Base-by-base conservation (phyloP, 2,329 filamentous ascomycete species). In the Pestalotiopsis sp. region DNA sequence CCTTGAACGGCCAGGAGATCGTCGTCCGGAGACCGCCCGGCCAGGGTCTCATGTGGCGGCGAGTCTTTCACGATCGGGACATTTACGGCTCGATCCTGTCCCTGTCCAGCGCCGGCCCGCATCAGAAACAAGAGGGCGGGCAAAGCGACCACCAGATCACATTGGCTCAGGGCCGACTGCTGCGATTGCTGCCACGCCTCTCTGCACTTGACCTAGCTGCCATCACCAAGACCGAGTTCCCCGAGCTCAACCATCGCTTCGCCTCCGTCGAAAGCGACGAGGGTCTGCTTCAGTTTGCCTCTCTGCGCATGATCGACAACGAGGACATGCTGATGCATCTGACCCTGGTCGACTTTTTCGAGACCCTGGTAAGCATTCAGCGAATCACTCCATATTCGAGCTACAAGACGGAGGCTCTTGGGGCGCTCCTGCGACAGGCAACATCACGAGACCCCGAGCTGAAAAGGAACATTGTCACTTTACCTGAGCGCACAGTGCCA, bases 301-400 rank as follows among this genome's bases (percentile, higher is more conserved):
- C 83, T 7, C 75, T 88, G 36, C 78, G 73, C 66, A 88, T 89
- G 86, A 80, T 88, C 31, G 84, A 86, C 68, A 80, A 74, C 67
- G 74, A 78, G 0, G 87, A 89, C 67, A 69, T 78, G 23, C 79
- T 89, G 25, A 85, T 88, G 83, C 82, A 84, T 58, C 76, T 85
- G 6, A 85, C 71, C 66, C 79, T 88, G 23, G 76, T 86, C n/a
- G 84, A 87, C 70, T 88, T 87, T 69, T 86, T 86, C 72, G 84
- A 88, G 77, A 77, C 80, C 7, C 78, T 88, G 23, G 76, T 88
- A 36, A 84, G 81, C 64, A 78, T 86, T 41, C 81, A 87, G 79
- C 78, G 84, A 14, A 75, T 84, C 4, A 79, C 82, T 0, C 78
- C 77, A 14, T 80, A 76, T 64, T 79, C 72, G 66, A 77, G 77